Base-by-base conservation (phyloP, 1,284 basidiomycete species). In the Coniferiporia sulphurascens region DNA sequence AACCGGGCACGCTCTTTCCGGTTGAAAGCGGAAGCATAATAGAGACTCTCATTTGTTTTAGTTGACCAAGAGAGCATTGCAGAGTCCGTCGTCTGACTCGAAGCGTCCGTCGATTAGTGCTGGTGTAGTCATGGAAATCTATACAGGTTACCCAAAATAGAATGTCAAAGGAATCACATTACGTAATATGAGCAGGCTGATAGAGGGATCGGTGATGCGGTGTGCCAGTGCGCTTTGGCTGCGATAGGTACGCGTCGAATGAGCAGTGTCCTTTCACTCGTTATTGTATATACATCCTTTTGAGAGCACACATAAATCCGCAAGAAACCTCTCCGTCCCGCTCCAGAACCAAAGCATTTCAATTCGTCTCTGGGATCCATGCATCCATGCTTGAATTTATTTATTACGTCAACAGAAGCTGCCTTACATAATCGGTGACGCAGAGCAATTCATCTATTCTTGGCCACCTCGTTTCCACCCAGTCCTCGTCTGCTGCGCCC, bases 11-110 rank as follows among this genome's bases (percentile, higher is more conserved):
- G 27, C 27, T 27, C 27, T 27, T 27, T 27, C 27, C 5, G 27
- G 5, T 27, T 51, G 19, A 22, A 34, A 43, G 49, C 35, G 56
- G 38, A 41, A 15, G 34, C 43, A 55, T 55, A 55, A 55, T 55
- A 55, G 53, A 21, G 44, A 9, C 8, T 15, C 3, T 51, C 52
- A 59, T 59, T 59, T 59, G 58, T 55, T 48, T 59, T 58, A 45
- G 53, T 21, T 46, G 45, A 48, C 27, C 5, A 27, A 27, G 27
- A 3, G 38, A 55, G 52, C 58, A 49, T 59, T 59, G 58, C 57
- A 52, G 53, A 46, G 17, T 46, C 1, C 44, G 8, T 19, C 41
- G 35, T 13, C 51, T 52, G 51, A 52, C 51, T 52, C 51, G 15
- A 41, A 46, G 13, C 3, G 1, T 10, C 22, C 19, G 17, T 13